A percentile compares a stretch with the other conserved stretches of the same genome.
These are phyloP conservation scores for Hypoxylon sp. DNA, from an alignment of 2,329 filamentous ascomycete genomes.

Conservation along the genomic window DNA sequence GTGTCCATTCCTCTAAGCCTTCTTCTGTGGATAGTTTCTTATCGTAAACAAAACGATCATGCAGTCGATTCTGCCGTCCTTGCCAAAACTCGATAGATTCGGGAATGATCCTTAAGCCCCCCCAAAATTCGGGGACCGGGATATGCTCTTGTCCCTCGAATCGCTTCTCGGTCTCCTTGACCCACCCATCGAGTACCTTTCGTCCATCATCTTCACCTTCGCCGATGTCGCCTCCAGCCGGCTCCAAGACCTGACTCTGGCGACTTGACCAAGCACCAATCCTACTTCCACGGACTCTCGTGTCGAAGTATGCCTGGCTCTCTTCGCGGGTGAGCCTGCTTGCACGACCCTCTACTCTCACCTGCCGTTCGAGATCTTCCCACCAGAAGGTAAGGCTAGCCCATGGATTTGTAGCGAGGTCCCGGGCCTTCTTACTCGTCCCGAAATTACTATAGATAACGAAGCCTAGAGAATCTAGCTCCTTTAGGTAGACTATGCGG, in stretches of 20 bases:
- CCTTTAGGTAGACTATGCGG: slow-evolving; percentile 94
- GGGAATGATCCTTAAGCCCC: slow-evolving; percentile 87
- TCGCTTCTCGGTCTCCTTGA: slow-evolving; percentile 80
- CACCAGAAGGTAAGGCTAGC: slow-evolving; percentile 93
- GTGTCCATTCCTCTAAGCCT: slow-evolving; percentile 70
- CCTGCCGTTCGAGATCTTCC: slow-evolving; percentile 87
- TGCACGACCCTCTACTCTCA: slow-evolving; percentile 85
- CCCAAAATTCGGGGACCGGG: slow-evolving; percentile 95
- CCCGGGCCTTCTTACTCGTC: slow-evolving; percentile 77
- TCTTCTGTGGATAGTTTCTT: slow-evolving; percentile 64
- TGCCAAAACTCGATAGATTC: slow-evolving; percentile 97
- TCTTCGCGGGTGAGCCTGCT: slow-evolving; percentile 78
- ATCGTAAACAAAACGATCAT: slow-evolving; percentile 93
- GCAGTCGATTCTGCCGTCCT: slow-evolving; percentile 88
- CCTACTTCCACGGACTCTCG: slow-evolving; percentile 81
- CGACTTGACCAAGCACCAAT: slow-evolving; percentile 94
- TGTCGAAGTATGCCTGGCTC: slow-evolving; percentile 78
- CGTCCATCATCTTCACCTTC: slow-evolving; percentile 74
- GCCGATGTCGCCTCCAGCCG: slow-evolving; percentile 49
- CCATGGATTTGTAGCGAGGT: slow-evolving; percentile 81
- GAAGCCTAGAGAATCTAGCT: slow-evolving; percentile 86
- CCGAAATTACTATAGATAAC: slow-evolving; percentile 96
- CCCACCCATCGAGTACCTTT: slow-evolving; percentile 80
- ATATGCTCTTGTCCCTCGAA: slow-evolving; percentile 85
- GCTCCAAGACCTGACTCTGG: slow-evolving; percentile 83